Evolutionary conservation across 1,284 basidiomycete genomes (phyloP), one percentile per base, ranked within the genome.

Genomic region (Leccinum solheimii): DNA sequence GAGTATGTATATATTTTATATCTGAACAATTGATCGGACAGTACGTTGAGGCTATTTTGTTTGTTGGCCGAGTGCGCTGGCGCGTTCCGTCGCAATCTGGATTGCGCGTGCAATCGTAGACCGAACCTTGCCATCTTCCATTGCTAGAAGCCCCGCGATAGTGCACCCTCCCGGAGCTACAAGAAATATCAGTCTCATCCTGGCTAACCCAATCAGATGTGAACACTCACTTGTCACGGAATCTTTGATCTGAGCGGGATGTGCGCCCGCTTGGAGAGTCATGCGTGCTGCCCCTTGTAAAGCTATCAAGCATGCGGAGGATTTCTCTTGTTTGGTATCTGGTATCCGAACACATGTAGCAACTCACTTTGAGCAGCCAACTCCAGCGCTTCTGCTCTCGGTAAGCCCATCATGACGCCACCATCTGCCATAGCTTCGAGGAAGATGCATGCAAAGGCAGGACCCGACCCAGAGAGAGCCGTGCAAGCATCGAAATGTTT

Each of bases 381-480:
- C 74, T 99, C 97, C 43, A 98, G 77, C 5, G 97, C 96, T 76
- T 98, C 97, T 1, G 88, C 85, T 63, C 97, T 83, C 3, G 97
- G 97, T 53, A 99, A 80, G 30, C 97, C 97, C 97, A 99, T 99
- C 97, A 99, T 99, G 50, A 99, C 97, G 34, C 95, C 97, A 36
- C 97, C 97, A 76, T 99, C 97, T 2, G 95, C 91, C 95, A 99
- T 98, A 1, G 97, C 97, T 77, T 99, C 97, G 63, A 99, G 82
- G 70, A 99, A 96, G 54, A 99, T 89, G 67, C 94, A 95, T 1
- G 94, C 95, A 76, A 99, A 99, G 0, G 97, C 97, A 34, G 97
- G 97, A 0, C 97, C 97, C 9, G 94, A 95, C 2, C 96, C 97
- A 16, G 94, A 95, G 4, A 99, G 82, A 9, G 97, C 97, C 0